phyloP scores from a whole-genome alignment of 352 stramenopile species.

The Globisporangium yorkense region DNA sequence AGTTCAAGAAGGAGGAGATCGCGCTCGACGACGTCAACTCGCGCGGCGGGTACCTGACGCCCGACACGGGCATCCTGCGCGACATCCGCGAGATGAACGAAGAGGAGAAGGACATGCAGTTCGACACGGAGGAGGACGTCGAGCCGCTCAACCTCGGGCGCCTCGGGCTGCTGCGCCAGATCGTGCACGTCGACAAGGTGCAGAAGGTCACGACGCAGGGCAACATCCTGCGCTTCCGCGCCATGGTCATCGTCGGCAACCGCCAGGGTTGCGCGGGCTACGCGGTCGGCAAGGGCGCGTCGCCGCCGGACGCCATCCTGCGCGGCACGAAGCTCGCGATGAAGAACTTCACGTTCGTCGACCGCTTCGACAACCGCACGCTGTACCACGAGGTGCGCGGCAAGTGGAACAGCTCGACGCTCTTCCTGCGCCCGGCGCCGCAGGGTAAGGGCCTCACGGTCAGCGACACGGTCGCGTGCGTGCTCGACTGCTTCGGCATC shows the following conservation, averaged over 20 bases:
- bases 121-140: slow-evolving; percentile 55
- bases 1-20: slow-evolving; percentile 74
- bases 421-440: slow-evolving; percentile 80
- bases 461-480: slow-evolving; percentile 75
- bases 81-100: slow-evolving; percentile 68
- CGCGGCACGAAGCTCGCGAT: slow-evolving; percentile 88
- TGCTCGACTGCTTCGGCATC: slow-evolving; percentile 90
- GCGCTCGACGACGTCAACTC: slow-evolving; percentile 49
- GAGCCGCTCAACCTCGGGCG: slow-evolving; percentile 59
- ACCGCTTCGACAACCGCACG: slow-evolving; percentile 90
- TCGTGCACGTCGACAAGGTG: slow-evolving; percentile 80
- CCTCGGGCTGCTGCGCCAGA: slow-evolving; percentile 68
- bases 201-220: slow-evolving; percentile 90
- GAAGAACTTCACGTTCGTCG: slow-evolving; percentile 93
- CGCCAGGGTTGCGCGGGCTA: slow-evolving; percentile 90
- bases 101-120: slow-evolving; percentile 67
- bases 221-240: slow-evolving; percentile 90
- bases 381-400: slow-evolving; percentile 91
- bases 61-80: slow-evolving; percentile 49
- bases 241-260: slow-evolving; percentile 93
- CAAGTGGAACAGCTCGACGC: slow-evolving; percentile 94
- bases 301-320: slow-evolving; percentile 83
- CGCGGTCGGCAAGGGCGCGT: slow-evolving; percentile 89
- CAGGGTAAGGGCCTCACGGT: slow-evolving; percentile 72
- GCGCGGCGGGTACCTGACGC: slow-evolving; percentile 38